Percentiles rank a stretch among this genome's conserved stretches.
Evolutionary conservation across 2,329 filamentous ascomycete genomes (phyloP).

Genomic region (Aspergillus cejpii): DNA sequence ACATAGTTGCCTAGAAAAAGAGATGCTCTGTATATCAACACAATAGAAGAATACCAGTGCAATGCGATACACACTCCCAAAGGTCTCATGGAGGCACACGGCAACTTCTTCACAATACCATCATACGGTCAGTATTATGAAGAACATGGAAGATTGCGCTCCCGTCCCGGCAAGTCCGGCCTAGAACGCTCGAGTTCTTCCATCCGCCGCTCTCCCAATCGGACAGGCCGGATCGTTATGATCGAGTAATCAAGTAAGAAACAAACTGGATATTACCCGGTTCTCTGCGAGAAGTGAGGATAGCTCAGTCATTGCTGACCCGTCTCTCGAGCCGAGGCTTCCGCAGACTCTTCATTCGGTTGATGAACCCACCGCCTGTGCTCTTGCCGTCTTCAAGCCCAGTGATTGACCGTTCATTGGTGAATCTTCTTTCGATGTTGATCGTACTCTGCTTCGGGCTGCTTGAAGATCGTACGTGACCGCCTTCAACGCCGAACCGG

Average conservation of each 20-base stretch:
- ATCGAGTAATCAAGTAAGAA: not conserved
- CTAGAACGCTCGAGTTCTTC: constrained; percentile 1
- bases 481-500: constrained; percentile 19
- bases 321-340: constrained; percentile 42
- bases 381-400: constrained; percentile 37
- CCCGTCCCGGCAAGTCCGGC: not conserved
- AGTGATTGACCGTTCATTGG: constrained; percentile 45
- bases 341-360: constrained; percentile 73
- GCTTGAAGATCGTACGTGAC: constrained; percentile 47
- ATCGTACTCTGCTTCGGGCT: constrained; percentile 52
- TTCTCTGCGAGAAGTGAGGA: no score
- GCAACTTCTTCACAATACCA: no score
- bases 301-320: constrained; percentile 26
- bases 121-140: not conserved
- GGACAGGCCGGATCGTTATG: not conserved
- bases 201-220: constrained; percentile 1
- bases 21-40: no score
- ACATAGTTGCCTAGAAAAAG: no score
- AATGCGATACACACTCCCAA: no score
- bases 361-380: constrained; percentile 59
- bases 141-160: not conserved
- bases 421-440: constrained; percentile 58
- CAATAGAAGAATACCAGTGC: no score
- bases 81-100: no score
- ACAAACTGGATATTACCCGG: no score